A percentile compares a stretch with the other conserved stretches of the same genome.
phyloP scores from a whole-genome alignment of 768 basidiomycete genomes.

The Pholiota microspora region DNA sequence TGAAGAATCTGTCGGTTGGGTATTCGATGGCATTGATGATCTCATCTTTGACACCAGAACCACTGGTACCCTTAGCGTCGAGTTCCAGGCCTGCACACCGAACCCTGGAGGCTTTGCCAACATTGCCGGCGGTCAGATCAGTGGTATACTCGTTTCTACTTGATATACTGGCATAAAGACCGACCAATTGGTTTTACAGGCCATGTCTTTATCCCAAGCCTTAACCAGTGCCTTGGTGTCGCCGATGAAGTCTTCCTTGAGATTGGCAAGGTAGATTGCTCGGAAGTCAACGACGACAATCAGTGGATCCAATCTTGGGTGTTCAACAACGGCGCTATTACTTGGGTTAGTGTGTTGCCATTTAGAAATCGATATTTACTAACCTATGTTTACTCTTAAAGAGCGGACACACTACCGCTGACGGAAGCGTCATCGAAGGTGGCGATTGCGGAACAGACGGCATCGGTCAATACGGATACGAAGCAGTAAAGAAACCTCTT shows the following conservation, averaged over 20 bases:
- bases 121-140: constrained; percentile 3
- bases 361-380: not conserved
- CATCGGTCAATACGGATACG: constrained; percentile 7
- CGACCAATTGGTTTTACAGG: not conserved
- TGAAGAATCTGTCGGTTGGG: constrained; percentile 4
- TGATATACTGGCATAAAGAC: not conserved
- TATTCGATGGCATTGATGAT: constrained; percentile 6
- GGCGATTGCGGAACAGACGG: constrained; percentile 8
- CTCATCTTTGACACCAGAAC: constrained; percentile 6
- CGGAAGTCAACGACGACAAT: constrained; percentile 1
- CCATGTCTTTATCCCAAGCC: constrained; percentile 3
- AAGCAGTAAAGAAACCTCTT: constrained; percentile 8
- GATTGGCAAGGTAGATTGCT: constrained; percentile 1
- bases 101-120: constrained; percentile 6
- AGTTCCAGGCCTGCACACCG: constrained; percentile 8
- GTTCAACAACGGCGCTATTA: not conserved
- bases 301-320: constrained; percentile 2
- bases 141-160: not conserved
- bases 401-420: constrained; percentile 5
- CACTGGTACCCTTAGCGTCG: not conserved
- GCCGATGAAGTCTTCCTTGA: constrained; percentile 4
- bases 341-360: not conserved
- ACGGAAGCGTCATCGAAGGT: constrained; percentile 3
- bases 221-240: constrained; percentile 7
- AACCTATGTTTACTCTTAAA: not conserved